phyloP scores from a whole-genome alignment of 148 eudicot species.

The Cornus florida region DNA sequence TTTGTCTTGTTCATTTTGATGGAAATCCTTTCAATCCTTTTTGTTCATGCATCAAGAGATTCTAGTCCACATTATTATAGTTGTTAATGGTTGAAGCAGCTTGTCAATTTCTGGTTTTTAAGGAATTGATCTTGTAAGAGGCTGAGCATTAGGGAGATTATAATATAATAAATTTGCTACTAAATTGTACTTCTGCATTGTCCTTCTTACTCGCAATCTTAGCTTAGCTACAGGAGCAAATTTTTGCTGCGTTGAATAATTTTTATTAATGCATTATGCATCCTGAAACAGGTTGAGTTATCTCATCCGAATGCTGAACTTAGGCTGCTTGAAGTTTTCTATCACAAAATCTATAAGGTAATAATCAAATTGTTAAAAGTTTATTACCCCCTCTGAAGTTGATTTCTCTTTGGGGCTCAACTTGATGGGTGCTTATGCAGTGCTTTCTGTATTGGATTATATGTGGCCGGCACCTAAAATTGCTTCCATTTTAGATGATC shows the following conservation, averaged over 20 bases:
- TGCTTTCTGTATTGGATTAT: background rate
- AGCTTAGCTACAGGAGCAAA: background rate
- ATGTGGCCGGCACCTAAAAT: background rate
- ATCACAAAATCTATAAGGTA: slow-evolving; percentile 88
- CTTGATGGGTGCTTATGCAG: background rate
- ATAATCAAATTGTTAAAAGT: background rate
- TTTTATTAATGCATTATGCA: background rate
- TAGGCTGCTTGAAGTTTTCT: slow-evolving; percentile 80
- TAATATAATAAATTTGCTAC: background rate
- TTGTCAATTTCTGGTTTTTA: background rate
- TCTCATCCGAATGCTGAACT: slow-evolving; percentile 80
- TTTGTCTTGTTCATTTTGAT: background rate
- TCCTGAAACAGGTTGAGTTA: slow-evolving; percentile 62
- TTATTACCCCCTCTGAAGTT: background rate
- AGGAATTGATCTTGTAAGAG: background rate
- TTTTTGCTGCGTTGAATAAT: background rate
- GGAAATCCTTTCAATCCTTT: background rate
- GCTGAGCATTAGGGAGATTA: background rate
- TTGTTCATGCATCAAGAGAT: background rate
- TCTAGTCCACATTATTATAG: background rate
- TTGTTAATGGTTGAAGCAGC: background rate
- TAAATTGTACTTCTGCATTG: background rate
- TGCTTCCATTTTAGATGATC: background rate
- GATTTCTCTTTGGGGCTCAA: background rate
- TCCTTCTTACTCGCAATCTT: background rate